Percentiles rank a stretch among this genome's conserved stretches.
phyloP scores from a whole-genome alignment of 305 asterid genomes.

The Euphrasia arctica region DNA sequence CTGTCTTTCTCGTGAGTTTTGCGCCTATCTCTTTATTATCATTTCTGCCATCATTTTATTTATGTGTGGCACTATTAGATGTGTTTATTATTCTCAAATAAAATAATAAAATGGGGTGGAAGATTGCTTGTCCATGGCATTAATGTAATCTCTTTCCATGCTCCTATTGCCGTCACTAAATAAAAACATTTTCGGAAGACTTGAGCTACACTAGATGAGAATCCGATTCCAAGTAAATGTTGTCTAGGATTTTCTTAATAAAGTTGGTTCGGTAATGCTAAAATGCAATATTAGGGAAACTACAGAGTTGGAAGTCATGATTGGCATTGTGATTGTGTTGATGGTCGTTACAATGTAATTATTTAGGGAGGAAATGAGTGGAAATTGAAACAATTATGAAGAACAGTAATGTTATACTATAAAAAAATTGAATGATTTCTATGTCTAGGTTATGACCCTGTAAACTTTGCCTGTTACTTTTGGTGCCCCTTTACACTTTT shows the following conservation, averaged over 20 bases:
- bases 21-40: background rate
- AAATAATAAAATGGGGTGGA: background rate
- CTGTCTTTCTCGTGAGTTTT: conserved; percentile 95
- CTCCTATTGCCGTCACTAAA: background rate
- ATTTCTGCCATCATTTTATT: background rate
- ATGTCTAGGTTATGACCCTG: conserved; percentile 5
- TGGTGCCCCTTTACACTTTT: background rate
- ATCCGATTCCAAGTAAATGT: background rate
- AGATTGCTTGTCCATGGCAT: background rate
- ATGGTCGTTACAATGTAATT: background rate
- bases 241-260: background rate
- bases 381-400: background rate
- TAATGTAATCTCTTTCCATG: background rate
- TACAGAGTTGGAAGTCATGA: background rate
- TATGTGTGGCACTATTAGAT: conserved; percentile 9
- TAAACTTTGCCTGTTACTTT: background rate
- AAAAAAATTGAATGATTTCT: background rate
- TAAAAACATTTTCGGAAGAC: background rate
- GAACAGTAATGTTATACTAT: background rate
- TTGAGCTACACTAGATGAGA: background rate
- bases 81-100: background rate
- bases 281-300: background rate
- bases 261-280: background rate
- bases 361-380: background rate
- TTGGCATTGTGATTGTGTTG: background rate